Base-by-base conservation (phyloP, 225 moss, liverwort and hornwort species). In the Lunularia cruciata region DNA sequence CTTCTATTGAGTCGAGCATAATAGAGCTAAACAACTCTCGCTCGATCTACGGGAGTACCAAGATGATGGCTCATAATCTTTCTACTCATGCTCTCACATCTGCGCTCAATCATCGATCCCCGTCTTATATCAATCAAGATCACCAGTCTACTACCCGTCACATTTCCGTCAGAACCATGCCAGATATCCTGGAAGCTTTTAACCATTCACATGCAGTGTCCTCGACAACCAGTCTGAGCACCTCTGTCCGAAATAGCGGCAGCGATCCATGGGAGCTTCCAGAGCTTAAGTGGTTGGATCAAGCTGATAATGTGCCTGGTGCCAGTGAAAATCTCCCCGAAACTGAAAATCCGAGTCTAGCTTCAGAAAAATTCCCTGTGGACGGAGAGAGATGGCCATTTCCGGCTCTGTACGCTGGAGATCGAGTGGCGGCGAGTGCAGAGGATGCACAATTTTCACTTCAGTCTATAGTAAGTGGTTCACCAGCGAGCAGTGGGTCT, bases 11-110 rank as follows among this genome's bases (percentile, higher is more conserved):
- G 19, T 8, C 35, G 58, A 32, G 34, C 14, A 56, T 28, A 16
- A 35, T 35, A 59, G 54, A 34, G 15, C 58, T 34, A 19, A 36
- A 35, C 33, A 32, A 47, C 65, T 25, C 34, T 14, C 34, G 19
- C 19, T 49, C 8, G 18, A 45, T 43, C 60, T 47, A 13, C n/a
- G 56, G 35, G 54, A n/a, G n/a, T n/a, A 60, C 30, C 75, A 82
- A 67, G 47, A 82, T 78, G 82, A 82, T 82, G 82, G 82, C 82
- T 57, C 82, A 75, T 57, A 75, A 82, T 64, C 47, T 82, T 34
- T 68, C 82, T 46, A 57, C 74, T 23, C 82, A 75, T 69, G 27
- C 72, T 39, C 54, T 78, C 19, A 78, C 82, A 19, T 77, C 81
- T 2, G 72, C 75, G 52, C 72, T 75, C 43, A 64, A 53, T 42